Percentiles rank a stretch among this genome's conserved stretches.
phyloP scores from a whole-genome alignment of 306 rosid species.

The Heteromeles arbutifolia region DNA sequence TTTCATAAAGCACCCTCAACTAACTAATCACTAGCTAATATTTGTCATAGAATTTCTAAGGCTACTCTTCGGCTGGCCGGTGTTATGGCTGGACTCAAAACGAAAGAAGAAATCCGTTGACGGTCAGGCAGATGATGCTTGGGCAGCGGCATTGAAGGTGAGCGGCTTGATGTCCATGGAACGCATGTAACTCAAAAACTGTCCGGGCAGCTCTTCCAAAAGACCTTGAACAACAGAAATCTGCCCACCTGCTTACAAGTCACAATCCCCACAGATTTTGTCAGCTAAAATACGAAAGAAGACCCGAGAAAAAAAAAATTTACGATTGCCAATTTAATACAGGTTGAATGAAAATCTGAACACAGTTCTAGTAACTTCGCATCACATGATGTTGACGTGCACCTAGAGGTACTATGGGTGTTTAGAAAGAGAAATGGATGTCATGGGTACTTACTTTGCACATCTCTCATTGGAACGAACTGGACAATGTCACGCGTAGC shows the following conservation, averaged over 20 bases:
- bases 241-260: slow-evolving; percentile 34
- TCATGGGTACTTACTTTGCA: slow-evolving; percentile 44
- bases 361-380: too few species aligned
- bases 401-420: background rate
- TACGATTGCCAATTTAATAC: too few species aligned
- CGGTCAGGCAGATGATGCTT: background rate
- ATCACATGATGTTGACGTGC: too few species aligned
- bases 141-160: slow-evolving; percentile 5
- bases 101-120: background rate
- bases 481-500: slow-evolving; percentile 83
- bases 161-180: slow-evolving; percentile 49
- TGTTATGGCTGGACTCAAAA: background rate
- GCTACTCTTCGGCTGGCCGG: background rate
- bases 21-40: too few species aligned
- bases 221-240: slow-evolving; percentile 63
- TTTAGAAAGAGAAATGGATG: background rate
- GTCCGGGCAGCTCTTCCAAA: slow-evolving; percentile 74
- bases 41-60: background rate
- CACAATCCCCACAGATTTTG: background rate
- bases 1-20: too few species aligned
- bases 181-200: slow-evolving; percentile 64
- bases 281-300: background rate
- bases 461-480: slow-evolving; percentile 74
- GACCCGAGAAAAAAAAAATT: background rate
- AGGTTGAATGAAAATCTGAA: too few species aligned